phyloP scores from a whole-genome alignment of 2,329 filamentous ascomycete species.

The Pyrenochaeta sp. region DNA sequence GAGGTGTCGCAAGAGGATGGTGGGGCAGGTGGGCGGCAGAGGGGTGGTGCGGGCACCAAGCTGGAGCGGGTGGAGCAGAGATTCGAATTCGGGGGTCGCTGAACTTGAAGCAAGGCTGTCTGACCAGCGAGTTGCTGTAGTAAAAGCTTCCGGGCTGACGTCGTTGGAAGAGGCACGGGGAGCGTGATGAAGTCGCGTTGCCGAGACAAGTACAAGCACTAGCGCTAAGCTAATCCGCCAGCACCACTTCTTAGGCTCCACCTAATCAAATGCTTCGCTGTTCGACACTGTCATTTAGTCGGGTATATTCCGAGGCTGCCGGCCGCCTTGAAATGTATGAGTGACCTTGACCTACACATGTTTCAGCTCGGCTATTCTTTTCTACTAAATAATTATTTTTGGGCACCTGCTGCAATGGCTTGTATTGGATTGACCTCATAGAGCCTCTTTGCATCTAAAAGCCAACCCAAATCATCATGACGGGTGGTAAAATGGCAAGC shows the following conservation, averaged over 20 bases:
- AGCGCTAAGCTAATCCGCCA: constrained; percentile 8
- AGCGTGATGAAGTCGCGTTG: constrained; percentile 33
- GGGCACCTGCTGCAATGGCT: background rate
- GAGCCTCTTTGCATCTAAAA: background rate
- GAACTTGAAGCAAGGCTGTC: constrained; percentile 22
- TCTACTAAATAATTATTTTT: background rate
- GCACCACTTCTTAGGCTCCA: background rate
- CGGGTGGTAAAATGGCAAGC: background rate
- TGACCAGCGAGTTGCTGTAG: constrained; percentile 29
- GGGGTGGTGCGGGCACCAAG: constrained; percentile 35
- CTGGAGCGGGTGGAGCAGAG: constrained; percentile 7
- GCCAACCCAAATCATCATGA: background rate
- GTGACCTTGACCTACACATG: background rate
- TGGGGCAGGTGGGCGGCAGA: constrained; percentile 40
- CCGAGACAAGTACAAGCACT: constrained; percentile 26
- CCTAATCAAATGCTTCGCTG: background rate
- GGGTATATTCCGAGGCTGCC: background rate
- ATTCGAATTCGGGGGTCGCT: constrained; percentile 12
- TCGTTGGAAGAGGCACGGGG: constrained; percentile 27
- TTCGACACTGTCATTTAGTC: background rate
- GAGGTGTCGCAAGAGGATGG: constrained; percentile 42
- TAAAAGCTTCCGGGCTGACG: constrained; percentile 28
- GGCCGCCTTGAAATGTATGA: background rate
- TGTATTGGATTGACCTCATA: background rate
- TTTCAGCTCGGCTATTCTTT: too few relatives aligned